A percentile compares a stretch with the other conserved stretches of the same genome.
Conservation (phyloP, 495 filamentous ascomycete genomes). For the Recurvomyces mirabilis region DNA sequence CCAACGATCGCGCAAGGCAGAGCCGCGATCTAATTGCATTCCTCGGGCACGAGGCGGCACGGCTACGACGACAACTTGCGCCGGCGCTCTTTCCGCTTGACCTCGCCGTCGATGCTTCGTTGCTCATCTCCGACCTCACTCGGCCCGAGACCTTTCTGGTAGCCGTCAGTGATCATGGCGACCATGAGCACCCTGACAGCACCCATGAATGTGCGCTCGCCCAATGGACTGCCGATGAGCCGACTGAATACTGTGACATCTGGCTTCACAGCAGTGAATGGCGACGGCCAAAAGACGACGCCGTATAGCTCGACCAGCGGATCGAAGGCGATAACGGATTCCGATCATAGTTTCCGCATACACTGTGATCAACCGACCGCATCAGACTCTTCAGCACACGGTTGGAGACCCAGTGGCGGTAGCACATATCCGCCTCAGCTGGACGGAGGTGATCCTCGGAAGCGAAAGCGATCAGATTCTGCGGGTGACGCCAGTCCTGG, state of each 20-base stretch:
- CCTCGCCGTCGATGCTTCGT: neutral
- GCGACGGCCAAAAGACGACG: neutral
- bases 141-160: neutral
- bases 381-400: conserved; percentile 1
- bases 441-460: neutral
- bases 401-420: conserved; percentile 3
- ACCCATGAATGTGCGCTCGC: neutral
- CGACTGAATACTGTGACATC: neutral
- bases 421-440: neutral
- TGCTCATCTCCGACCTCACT: neutral
- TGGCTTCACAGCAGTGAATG: conserved; percentile 20
- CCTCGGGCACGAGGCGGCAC: neutral
- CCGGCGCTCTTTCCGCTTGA: neutral
- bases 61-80: no score
- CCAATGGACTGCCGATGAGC: neutral
- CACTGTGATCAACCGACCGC: neutral
- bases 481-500: neutral
- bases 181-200: neutral
- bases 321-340: no score
- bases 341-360: no score
- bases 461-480: conserved; percentile 5
- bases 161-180: neutral
- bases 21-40: no score
- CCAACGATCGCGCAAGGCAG: no score
- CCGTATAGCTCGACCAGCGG: no score